A percentile compares a stretch with the other conserved stretches of the same genome.
Evolutionary conservation across 2,329 filamentous ascomycete genomes (phyloP).

Genomic region (Colletotrichum tofieldiae): DNA sequence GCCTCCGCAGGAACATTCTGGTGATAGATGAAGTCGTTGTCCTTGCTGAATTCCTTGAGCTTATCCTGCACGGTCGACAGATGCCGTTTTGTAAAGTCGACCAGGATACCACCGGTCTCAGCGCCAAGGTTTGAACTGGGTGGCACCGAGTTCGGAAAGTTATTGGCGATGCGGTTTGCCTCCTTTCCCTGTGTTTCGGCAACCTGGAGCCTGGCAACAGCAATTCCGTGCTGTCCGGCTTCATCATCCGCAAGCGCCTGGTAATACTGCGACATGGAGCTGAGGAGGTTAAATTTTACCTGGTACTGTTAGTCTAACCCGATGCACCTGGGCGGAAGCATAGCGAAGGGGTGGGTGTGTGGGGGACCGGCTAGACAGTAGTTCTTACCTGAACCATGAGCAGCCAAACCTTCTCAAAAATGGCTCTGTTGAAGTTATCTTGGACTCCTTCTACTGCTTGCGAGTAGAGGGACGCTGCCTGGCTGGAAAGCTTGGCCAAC

Average conservation of each 20-base stretch:
- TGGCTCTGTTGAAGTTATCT: slow-evolving; percentile 89
- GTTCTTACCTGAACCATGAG: slow-evolving; percentile 81
- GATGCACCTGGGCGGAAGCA: not conserved
- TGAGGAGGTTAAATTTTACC: slow-evolving; percentile 86
- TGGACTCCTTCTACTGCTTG: slow-evolving; percentile 93
- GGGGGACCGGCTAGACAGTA: not conserved
- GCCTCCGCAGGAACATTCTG: slow-evolving; percentile 91
- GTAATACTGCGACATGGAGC: slow-evolving; percentile 91
- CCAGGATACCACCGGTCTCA: slow-evolving; percentile 81
- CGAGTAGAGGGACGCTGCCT: slow-evolving; percentile 88
- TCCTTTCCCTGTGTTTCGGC: slow-evolving; percentile 86
- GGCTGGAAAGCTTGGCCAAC: slow-evolving; percentile 92
- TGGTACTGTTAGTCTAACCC: slow-evolving; percentile 50
- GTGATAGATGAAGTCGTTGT: slow-evolving; percentile 99
- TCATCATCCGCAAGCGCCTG: slow-evolving; percentile 94
- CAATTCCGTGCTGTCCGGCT: slow-evolving; percentile 86
- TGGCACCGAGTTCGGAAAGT: slow-evolving; percentile 85
- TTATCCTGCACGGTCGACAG: slow-evolving; percentile 85
- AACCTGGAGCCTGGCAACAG: slow-evolving; percentile 85
- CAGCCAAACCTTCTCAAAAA: slow-evolving; percentile 96
- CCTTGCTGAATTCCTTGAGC: slow-evolving; percentile 82
- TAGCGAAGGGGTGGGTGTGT: not conserved
- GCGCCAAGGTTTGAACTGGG: slow-evolving; percentile 86
- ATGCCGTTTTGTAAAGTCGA: slow-evolving; percentile 90
- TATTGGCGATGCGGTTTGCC: slow-evolving; percentile 81